Base-by-base conservation (phyloP, 2,329 filamentous ascomycete genomes). In the Talaromyces sp. region DNA sequence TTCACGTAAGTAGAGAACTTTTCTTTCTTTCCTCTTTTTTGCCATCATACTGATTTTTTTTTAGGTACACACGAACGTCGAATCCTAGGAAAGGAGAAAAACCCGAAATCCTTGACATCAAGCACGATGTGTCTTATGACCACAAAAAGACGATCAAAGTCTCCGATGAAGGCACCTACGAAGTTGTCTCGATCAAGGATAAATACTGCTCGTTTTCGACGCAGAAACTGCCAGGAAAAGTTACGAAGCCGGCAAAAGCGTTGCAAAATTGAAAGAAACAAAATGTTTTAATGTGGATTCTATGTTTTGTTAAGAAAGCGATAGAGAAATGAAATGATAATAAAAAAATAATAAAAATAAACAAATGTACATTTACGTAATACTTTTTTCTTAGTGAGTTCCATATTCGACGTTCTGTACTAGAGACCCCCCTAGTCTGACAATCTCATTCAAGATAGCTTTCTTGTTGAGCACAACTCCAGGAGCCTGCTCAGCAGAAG, bases 141-240 rank as follows among this genome's bases (percentile, higher is more conserved):
- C 85, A 91, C 74, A 88, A 81, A 70, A 93, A 96, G 83, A 86
- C 87, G 30, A 85, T 98, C 68, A 88, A 88, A 69, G 92, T 93
- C 30, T 92, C 89, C 68, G 91, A 96, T 72, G 95, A 98, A 81
- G 95, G 95, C 56, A 96, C 92, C 67, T 99, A 99, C 73, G 95
- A 99, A 79, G 94, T 99, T 18, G 91, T 98, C 33, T 89, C 91
- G 10, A 96, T 99, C 77, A 96, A 96, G 81, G 95, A 99, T 77
- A 87, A 87, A 70, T 96, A 86, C 79, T 99, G 95, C 74, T 88
- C 91, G 30, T 96, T 96, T 76, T 91, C 91, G 53, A 94, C 88
- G 64, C 84, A 88, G 71, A 84, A 86, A 66, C 77, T 82, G 44
- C 76, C 82, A 60, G 81, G 81, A 57, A 83, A 80, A 65, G 69